phyloP scores from a whole-genome alignment of 306 rosid genomes.

The Carpinus viminea region DNA sequence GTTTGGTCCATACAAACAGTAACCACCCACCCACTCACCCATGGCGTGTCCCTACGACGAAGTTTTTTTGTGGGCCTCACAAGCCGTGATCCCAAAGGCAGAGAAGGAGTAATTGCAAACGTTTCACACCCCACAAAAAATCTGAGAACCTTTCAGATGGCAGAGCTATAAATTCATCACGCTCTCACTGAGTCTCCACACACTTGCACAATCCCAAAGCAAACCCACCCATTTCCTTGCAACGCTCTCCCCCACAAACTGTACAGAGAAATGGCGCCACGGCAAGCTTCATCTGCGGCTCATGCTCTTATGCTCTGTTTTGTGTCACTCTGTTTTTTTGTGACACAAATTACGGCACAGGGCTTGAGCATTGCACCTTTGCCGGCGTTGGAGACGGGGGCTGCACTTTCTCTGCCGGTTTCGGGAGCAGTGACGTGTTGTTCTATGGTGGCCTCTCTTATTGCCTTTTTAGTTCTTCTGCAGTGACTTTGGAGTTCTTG shows the following conservation, averaged over 20 bases:
- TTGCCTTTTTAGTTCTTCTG: conserved; percentile 32
- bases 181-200: background rate
- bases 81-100: conserved; percentile 18
- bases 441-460: conserved; percentile 48
- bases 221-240: background rate
- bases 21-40: too few species aligned
- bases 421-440: conserved; percentile 33
- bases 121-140: conserved; percentile 7
- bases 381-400: conserved; percentile 51
- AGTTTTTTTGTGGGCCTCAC: conserved; percentile 8
- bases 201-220: background rate
- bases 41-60: too few species aligned
- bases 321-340: conserved; percentile 31
- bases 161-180: conserved; percentile 42
- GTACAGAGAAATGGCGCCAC: conserved; percentile 40
- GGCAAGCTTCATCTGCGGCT: conserved; percentile 21
- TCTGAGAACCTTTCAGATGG: conserved; percentile 27
- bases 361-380: conserved; percentile 44
- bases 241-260: background rate
- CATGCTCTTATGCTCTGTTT: conserved; percentile 28
- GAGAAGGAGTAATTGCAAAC: background rate
- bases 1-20: too few species aligned
- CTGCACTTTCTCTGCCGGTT: conserved; percentile 41
- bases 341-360: conserved; percentile 38
- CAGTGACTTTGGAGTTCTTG: conserved; percentile 18